Evolutionary conservation across 2,329 filamentous ascomycete genomes (phyloP).

Genomic region (Ophiostoma sp.): DNA sequence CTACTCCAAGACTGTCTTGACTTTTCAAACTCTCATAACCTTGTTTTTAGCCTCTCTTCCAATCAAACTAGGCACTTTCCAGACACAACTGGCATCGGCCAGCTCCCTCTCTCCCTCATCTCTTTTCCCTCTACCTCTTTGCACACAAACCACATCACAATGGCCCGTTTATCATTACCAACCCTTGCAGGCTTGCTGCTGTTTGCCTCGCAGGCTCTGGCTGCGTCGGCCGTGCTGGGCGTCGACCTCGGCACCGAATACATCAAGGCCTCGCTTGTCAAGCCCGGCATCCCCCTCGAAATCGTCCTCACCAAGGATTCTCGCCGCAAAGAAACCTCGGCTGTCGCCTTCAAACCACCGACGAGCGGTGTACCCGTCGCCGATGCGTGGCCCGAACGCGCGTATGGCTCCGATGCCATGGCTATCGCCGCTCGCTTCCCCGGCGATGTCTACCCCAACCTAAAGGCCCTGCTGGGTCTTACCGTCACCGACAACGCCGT

Average conservation of each 20-base stretch:
- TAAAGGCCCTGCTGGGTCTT: conserved; percentile 85
- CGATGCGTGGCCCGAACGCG: conserved; percentile 74
- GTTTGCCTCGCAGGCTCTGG: conserved; percentile 47
- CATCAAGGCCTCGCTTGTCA: conserved; percentile 92
- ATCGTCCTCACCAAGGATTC: conserved; percentile 98
- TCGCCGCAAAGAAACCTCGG: conserved; percentile 87
- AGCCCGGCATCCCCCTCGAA: conserved; percentile 93
- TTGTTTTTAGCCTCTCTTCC: not conserved
- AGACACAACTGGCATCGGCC: conserved; percentile 12
- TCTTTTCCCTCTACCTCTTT: not conserved
- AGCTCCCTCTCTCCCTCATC: not conserved
- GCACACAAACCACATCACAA: not conserved
- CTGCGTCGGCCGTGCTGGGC: conserved; percentile 71
- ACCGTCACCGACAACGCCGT: conserved; percentile 51
- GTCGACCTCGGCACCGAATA: conserved; percentile 95
- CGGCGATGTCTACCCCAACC: conserved; percentile 87
- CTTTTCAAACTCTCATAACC: not conserved
- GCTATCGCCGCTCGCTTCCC: conserved; percentile 83
- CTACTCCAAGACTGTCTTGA: not conserved
- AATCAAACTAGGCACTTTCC: not conserved
- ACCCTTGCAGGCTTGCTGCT: conserved; percentile 38
- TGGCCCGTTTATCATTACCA: conserved; percentile 9
- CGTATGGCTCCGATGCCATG: conserved; percentile 87
- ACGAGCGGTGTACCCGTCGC: conserved; percentile 54
- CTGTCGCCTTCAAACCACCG: conserved; percentile 89